Evolutionary conservation across 2,329 filamentous ascomycete species (phyloP).

Genomic region (Nigrospora oryzae): DNA sequence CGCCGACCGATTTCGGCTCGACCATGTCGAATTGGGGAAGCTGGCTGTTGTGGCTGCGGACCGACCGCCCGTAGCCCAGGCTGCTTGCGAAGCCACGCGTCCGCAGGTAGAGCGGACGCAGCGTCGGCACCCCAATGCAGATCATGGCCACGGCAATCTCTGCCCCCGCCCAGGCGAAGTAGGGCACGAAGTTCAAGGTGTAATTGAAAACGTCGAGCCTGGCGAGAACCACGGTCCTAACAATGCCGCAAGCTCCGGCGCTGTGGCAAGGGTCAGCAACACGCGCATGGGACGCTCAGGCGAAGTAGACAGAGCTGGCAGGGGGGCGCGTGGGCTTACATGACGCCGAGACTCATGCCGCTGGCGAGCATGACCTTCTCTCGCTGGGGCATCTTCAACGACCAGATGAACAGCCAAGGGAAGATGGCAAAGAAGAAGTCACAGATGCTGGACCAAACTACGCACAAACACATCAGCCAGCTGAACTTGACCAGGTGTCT

Average conservation of each 20-base stretch:
- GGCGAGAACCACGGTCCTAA: conserved; percentile 15
- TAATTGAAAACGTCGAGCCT: conserved; percentile 16
- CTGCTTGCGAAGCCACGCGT: conserved; percentile 11
- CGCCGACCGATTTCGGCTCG: conserved; percentile 5
- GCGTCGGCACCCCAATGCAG: conserved; percentile 16
- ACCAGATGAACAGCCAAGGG: conserved; percentile 18
- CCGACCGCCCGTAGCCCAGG: conserved; percentile 7
- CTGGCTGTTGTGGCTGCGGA: conserved; percentile 7
- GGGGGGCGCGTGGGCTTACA: conserved; percentile 9
- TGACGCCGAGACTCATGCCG: conserved; percentile 18
- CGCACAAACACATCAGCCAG: conserved; percentile 12
- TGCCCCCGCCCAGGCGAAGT: conserved; percentile 19
- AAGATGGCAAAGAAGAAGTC: conserved; percentile 16
- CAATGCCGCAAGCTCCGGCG: conserved; percentile 25
- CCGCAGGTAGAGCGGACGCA: conserved; percentile 17
- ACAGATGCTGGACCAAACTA: conserved; percentile 26
- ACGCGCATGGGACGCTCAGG: neutral
- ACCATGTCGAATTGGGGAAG: conserved; percentile 19
- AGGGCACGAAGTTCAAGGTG: conserved; percentile 18
- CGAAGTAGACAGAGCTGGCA: neutral
- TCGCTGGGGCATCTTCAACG: conserved; percentile 14
- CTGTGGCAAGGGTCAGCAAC: conserved; percentile 7
- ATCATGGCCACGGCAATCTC: conserved; percentile 19
- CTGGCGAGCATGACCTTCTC: conserved; percentile 18
- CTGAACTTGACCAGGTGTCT: neutral